Base-by-base conservation (phyloP, 805 yeast species). In the Lachancea dasiensis region DNA sequence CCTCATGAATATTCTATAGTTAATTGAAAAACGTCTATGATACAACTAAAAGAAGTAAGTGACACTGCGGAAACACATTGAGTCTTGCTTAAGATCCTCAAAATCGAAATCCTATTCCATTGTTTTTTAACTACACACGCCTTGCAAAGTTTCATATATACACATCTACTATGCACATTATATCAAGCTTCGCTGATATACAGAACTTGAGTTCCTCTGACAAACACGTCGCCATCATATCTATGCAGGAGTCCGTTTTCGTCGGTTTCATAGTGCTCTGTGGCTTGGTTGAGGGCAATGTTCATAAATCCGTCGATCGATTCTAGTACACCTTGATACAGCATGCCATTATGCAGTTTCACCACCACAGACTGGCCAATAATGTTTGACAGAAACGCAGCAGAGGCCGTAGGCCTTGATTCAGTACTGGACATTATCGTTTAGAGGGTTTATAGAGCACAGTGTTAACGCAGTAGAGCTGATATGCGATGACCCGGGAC, bases 261-360 rank as follows among this genome's bases (percentile, higher is more conserved):
- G 13, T 47, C 49, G 23, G 45, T 53, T 36, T 60, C 64, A 34
- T 56, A 60, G 39, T 59, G 64, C 38, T 92, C 98, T 32, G 75
- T 69, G 3, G 95, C 77, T 44, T 79, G 72, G 39, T 83, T 86
- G 47, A 92, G 70, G 2, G 90, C 95, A 34, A 92, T 81, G 63
- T 92, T 92, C 96, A 92, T 87, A 67, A 80, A 92, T 6, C 97
- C 97, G 58, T 92, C 98, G 41, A 92, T 89, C 27, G 96, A 85
- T 50, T 85, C 90, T 46, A 85, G 70, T 34, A 52, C 63, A 47
- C 90, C 94, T 31, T 70, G 74, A 62, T 86, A 92, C 43, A 85
- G 85, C 44, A 89, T 79, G 10, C 96, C 97, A 24, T 92, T 84
- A 56, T 81, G 76, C 38, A 89, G 73, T 59, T 84, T 86, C 20